Evolutionary conservation across 2,329 filamentous ascomycete species (phyloP).

Genomic region (Fusarium staphyleae): DNA sequence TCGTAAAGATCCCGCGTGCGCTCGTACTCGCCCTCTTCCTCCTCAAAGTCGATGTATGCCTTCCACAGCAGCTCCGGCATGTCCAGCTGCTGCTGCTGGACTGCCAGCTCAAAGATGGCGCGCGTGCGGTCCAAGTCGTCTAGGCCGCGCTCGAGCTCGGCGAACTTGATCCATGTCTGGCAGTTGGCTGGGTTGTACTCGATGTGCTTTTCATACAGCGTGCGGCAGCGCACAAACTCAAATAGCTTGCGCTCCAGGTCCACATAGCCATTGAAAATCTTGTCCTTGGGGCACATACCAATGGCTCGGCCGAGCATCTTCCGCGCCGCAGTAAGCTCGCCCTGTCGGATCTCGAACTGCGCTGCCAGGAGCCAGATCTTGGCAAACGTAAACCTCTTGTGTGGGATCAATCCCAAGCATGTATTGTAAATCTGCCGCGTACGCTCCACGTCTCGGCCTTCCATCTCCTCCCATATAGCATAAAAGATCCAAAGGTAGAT

Average conservation of each 20-base stretch:
- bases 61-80: slow-evolving; percentile 99
- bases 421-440: slow-evolving; percentile 91
- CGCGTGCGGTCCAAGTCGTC: slow-evolving; percentile 88
- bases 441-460: slow-evolving; percentile 77
- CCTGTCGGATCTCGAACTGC: slow-evolving; percentile 90
- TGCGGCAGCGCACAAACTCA: slow-evolving; percentile 91
- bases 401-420: slow-evolving; percentile 85
- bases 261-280: slow-evolving; percentile 91
- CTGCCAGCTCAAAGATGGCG: slow-evolving; percentile 90
- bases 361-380: slow-evolving; percentile 96
- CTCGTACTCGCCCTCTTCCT: slow-evolving; percentile 92
- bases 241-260: slow-evolving; percentile 92
- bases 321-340: slow-evolving; percentile 78
- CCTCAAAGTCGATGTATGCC: slow-evolving; percentile 97
- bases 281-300: slow-evolving; percentile 95
- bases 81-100: slow-evolving; percentile 82
- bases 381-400: slow-evolving; percentile 96
- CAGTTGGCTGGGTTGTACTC: slow-evolving; percentile 91
- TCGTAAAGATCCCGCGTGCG: slow-evolving; percentile 85
- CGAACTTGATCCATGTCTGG: slow-evolving; percentile 96
- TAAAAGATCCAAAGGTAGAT: slow-evolving; percentile 99
- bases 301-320: slow-evolving; percentile 91
- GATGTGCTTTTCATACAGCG: slow-evolving; percentile 91
- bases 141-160: slow-evolving; percentile 88
- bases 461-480: slow-evolving; percentile 91